phyloP scores from a whole-genome alignment of 73 alveolate genomes.

The Paramecium bursaria region DNA sequence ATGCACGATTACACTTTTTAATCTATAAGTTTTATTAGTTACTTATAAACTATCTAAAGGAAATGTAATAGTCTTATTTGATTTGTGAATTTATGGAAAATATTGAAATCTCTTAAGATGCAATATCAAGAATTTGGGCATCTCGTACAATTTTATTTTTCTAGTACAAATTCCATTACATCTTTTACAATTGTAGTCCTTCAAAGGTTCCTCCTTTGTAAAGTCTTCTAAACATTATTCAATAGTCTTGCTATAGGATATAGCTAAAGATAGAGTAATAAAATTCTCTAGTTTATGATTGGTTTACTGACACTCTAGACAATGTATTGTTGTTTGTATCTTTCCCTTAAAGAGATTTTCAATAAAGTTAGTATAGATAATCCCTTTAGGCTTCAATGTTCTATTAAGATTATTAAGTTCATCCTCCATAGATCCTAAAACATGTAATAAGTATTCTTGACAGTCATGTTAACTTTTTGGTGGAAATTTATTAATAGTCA shows the following conservation, averaged over 20 bases:
- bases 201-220: not conserved
- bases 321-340: not conserved
- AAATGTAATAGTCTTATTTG: slow-evolving; percentile 18
- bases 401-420: slow-evolving; percentile 9
- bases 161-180: slow-evolving; percentile 18
- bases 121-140: slow-evolving; percentile 1
- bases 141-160: not conserved
- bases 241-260: slow-evolving; percentile 12
- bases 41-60: slow-evolving; percentile 17
- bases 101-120: slow-evolving; percentile 33
- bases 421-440: slow-evolving; percentile 19
- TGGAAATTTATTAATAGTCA: slow-evolving; percentile 15
- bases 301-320: not conserved
- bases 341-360: slow-evolving; percentile 38
- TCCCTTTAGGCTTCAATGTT: not conserved
- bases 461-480: slow-evolving; percentile 56
- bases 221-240: slow-evolving; percentile 34
- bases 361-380: not conserved
- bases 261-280: slow-evolving; percentile 24
- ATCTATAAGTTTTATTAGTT: slow-evolving; percentile 17
- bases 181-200: slow-evolving; percentile 21
- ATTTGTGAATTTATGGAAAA: slow-evolving; percentile 42
- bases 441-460: slow-evolving; percentile 35
- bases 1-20: slow-evolving; percentile 26
- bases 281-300: slow-evolving; percentile 4